These are phyloP conservation scores for Saturnispora silvae DNA, from an alignment of 805 yeast species.

Conservation along the genomic window DNA sequence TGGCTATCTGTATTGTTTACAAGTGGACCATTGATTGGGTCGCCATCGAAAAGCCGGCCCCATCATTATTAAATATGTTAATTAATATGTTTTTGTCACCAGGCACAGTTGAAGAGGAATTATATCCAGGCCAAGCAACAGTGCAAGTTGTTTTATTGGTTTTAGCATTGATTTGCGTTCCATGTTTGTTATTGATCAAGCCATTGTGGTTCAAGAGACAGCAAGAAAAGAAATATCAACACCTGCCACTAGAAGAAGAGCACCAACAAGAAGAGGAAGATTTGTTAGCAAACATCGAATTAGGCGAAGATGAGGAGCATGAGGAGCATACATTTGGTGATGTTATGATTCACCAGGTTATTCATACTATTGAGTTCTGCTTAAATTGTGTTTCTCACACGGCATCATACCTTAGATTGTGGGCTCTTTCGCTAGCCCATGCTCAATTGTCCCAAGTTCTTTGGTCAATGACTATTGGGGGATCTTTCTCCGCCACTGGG, in stretches of 20 bases:
- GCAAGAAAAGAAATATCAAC: conserved; percentile 27
- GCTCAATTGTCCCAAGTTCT: conserved; percentile 67
- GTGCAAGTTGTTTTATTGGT: conserved; percentile 49
- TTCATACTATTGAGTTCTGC: conserved; percentile 73
- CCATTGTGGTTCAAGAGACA: conserved; percentile 37
- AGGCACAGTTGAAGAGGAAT: conserved; percentile 53
- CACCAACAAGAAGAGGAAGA: neutral
- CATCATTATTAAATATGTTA: conserved; percentile 63
- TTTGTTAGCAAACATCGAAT: neutral
- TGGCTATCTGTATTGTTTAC: conserved; percentile 52
- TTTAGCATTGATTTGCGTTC: conserved; percentile 58
- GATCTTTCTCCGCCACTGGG: conserved; percentile 36
- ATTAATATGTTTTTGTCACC: conserved; percentile 70
- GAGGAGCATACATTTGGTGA: conserved; percentile 48
- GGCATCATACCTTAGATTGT: conserved; percentile 64
- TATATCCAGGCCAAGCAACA: conserved; percentile 53
- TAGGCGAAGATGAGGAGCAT: conserved; percentile 27
- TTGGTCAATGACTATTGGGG: conserved; percentile 67
- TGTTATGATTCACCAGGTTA: conserved; percentile 67
- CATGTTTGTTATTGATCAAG: conserved; percentile 59
- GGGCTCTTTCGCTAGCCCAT: conserved; percentile 75
- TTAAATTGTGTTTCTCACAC: conserved; percentile 73
- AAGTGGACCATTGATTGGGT: conserved; percentile 72
- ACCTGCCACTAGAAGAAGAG: neutral
- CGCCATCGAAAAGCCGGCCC: conserved; percentile 50